phyloP scores from a whole-genome alignment of 441 rosid genomes.

The Erodium moschatum region DNA sequence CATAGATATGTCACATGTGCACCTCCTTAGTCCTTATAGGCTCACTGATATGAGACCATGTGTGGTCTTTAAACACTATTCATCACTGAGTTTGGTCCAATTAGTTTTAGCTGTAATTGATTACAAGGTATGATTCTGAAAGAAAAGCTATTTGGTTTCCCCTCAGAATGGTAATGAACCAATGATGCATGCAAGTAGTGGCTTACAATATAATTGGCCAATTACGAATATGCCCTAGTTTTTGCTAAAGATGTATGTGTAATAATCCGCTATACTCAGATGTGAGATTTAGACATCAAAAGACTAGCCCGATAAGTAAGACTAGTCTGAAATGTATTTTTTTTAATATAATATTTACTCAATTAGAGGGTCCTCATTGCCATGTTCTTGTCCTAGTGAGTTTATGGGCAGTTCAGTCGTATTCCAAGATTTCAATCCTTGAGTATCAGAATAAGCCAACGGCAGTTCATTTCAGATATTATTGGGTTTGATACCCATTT shows the following conservation, averaged over 20 bases:
- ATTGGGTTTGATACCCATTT: neutral
- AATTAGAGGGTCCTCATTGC: neutral
- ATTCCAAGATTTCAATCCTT: neutral
- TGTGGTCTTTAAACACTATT: neutral
- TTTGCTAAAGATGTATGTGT: neutral
- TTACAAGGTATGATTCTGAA: neutral
- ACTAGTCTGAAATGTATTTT: too few species aligned
- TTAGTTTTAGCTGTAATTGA: neutral
- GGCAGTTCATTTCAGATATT: neutral
- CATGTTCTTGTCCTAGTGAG: neutral
- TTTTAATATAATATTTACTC: too few species aligned
- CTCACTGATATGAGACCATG: neutral
- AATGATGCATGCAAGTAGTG: slow-evolving; percentile 2
- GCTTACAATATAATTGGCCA: neutral
- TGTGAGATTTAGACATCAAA: too few species aligned
- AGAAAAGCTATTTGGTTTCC: neutral
- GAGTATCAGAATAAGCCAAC: neutral
- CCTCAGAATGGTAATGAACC: neutral
- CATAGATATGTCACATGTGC: neutral
- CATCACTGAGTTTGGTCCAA: neutral
- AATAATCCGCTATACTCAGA: too few species aligned
- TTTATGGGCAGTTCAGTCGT: neutral
- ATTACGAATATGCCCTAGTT: neutral
- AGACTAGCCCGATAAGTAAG: too few species aligned
- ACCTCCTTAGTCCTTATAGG: neutral